phyloP scores from a whole-genome alignment of 2,329 filamentous ascomycete genomes.

The Byssothecium circinans region DNA sequence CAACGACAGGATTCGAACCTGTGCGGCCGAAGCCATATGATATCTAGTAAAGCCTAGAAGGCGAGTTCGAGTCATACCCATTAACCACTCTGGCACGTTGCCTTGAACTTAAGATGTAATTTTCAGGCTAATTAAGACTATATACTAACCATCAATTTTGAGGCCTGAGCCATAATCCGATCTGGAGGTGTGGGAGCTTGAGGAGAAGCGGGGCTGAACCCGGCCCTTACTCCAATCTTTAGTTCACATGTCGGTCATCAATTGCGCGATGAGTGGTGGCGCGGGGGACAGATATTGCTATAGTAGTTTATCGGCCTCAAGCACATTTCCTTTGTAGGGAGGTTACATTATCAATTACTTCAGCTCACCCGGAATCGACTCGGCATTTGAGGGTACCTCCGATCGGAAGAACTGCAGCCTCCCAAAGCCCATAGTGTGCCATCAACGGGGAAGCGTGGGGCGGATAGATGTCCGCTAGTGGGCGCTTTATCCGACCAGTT shows the following conservation, averaged over 20 bases:
- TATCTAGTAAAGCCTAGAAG: conserved; percentile 13
- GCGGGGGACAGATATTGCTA: neutral
- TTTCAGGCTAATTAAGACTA: conserved; percentile 4
- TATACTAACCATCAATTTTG: neutral
- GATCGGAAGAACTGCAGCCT: neutral
- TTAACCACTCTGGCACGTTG: conserved; percentile 26
- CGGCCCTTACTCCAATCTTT: neutral
- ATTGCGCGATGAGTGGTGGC: neutral
- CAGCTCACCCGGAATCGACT: no score
- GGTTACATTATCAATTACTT: neutral
- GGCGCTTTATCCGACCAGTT: conserved; percentile 21
- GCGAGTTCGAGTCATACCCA: conserved; percentile 30
- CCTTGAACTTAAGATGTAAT: conserved; percentile 8
- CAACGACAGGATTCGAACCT: conserved; percentile 24
- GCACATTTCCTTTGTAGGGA: no score
- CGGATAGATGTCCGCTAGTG: conserved; percentile 22
- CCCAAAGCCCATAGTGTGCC: neutral
- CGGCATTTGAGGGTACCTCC: no score
- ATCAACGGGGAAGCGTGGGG: conserved; percentile 4
- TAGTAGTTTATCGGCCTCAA: no score
- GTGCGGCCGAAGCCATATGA: conserved; percentile 32
- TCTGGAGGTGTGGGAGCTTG: no score
- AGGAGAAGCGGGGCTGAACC: no score
- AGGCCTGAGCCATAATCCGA: no score
- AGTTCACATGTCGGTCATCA: neutral